These are phyloP conservation scores for Metschnikowia matae DNA, from an alignment of 805 yeast species.

Conservation along the genomic window DNA sequence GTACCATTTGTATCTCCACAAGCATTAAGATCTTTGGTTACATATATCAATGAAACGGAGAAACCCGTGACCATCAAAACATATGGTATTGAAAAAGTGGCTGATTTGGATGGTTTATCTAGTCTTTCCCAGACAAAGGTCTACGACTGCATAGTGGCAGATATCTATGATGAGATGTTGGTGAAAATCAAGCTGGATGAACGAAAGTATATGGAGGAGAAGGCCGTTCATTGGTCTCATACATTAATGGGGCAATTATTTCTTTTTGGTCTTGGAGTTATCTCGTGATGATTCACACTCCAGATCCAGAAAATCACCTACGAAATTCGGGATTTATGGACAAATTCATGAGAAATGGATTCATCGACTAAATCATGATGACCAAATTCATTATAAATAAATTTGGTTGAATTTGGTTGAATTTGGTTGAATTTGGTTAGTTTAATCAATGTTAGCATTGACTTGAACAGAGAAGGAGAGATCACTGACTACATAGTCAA, in stretches of 20 bases:
- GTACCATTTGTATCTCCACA: conserved; percentile 55
- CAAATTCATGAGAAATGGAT: too few relatives aligned
- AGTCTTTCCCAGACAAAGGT: conserved; percentile 42
- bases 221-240: conserved; percentile 54
- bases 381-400: too few relatives aligned
- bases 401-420: too few relatives aligned
- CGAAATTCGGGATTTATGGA: too few relatives aligned
- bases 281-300: too few relatives aligned
- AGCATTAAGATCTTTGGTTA: conserved; percentile 57
- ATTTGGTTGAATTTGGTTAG: too few relatives aligned
- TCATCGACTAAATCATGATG: too few relatives aligned
- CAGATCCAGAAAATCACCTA: too few relatives aligned
- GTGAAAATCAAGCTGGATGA: conserved; percentile 55
- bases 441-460: too few relatives aligned
- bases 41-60: conserved; percentile 47
- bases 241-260: conserved; percentile 55
- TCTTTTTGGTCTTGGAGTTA: conserved; percentile 56
- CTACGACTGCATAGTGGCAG: conserved; percentile 50
- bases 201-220: conserved; percentile 39
- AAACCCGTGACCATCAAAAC: conserved; percentile 36
- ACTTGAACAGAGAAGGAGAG: too few relatives aligned
- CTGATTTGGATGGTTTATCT: conserved; percentile 36
- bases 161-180: conserved; percentile 53
- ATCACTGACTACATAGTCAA: too few relatives aligned
- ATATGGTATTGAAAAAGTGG: conserved; percentile 35